These are phyloP conservation scores for Polygonum aviculare DNA, from an alignment of 148 eudicot genomes.

Conservation along the genomic window DNA sequence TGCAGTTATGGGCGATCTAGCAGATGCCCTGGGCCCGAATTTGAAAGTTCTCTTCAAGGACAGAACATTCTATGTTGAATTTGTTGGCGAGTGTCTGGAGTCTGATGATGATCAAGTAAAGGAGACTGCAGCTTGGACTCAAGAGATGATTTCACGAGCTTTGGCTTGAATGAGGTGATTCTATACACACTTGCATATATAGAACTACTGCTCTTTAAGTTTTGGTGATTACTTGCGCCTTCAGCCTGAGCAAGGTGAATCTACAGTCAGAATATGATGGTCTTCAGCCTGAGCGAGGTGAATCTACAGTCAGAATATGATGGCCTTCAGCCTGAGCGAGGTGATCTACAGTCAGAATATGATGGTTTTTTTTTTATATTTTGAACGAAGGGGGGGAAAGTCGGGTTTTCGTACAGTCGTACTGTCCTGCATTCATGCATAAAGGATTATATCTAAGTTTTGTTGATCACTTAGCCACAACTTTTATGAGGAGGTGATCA, in stretches of 20 bases:
- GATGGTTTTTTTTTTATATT: neutral
- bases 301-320: neutral
- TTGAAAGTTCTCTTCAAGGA: slow-evolving; percentile 36
- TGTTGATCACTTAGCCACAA: no score
- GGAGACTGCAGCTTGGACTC: slow-evolving; percentile 60
- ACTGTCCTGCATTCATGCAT: no score
- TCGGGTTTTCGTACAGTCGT: neutral
- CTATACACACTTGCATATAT: neutral
- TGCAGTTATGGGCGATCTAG: slow-evolving; percentile 63
- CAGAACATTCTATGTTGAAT: slow-evolving; percentile 29
- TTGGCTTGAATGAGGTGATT: neutral
- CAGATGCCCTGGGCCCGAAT: slow-evolving; percentile 60
- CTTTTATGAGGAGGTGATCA: no score
- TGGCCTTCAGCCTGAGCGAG: neutral
- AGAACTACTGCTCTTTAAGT: neutral
- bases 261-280: neutral
- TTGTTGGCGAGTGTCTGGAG: slow-evolving; percentile 46
- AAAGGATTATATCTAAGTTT: no score
- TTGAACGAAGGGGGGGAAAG: neutral
- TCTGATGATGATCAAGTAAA: slow-evolving; percentile 56
- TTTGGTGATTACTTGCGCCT: neutral
- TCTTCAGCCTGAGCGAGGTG: neutral
- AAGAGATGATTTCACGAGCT: slow-evolving; percentile 51
- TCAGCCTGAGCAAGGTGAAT: neutral
- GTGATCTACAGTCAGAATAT: neutral